These are phyloP conservation scores for Xylaria arbuscula DNA, from an alignment of 2,329 filamentous ascomycete genomes.

Conservation along the genomic window DNA sequence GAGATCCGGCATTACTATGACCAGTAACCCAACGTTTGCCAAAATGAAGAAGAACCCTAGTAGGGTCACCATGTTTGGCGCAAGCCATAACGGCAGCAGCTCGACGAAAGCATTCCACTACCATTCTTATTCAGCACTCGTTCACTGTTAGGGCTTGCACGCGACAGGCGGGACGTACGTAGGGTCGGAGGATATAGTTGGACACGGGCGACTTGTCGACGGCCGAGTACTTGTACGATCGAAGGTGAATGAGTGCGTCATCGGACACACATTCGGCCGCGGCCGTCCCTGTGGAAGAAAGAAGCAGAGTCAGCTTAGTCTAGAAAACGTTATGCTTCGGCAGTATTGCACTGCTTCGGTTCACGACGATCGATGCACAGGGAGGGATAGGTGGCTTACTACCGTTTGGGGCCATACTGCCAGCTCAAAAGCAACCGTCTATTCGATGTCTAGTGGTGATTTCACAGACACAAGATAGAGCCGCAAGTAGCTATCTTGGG, in stretches of 20 bases:
- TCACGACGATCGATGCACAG: neutral
- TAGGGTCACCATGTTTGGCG: slow-evolving; percentile 97
- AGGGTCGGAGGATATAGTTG: slow-evolving; percentile 92
- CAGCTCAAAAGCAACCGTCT: neutral
- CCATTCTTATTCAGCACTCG: slow-evolving; percentile 44
- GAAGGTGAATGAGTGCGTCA: slow-evolving; percentile 89
- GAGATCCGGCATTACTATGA: slow-evolving; percentile 87
- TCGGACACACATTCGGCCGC: slow-evolving; percentile 83
- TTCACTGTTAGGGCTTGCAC: slow-evolving; percentile 8
- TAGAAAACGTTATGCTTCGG: neutral
- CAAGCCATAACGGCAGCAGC: slow-evolving; percentile 92
- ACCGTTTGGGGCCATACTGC: slow-evolving; percentile 54
- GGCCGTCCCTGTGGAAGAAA: slow-evolving; percentile 58
- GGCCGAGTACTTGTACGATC: slow-evolving; percentile 95
- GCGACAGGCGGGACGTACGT: slow-evolving; percentile 70
- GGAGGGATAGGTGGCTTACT: slow-evolving; percentile 47
- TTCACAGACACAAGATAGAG: slow-evolving; percentile 3
- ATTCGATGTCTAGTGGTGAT: slow-evolving; percentile 2
- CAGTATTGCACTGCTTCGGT: neutral
- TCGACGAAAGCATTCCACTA: slow-evolving; percentile 98
- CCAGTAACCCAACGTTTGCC: slow-evolving; percentile 78
- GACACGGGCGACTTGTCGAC: slow-evolving; percentile 97
- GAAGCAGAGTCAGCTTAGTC: slow-evolving; percentile 33
- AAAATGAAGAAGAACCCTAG: slow-evolving; percentile 95
- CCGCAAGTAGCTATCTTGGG: slow-evolving; percentile 4